Evolutionary conservation across 805 yeast species (phyloP).

Genomic region (Suhomyces canberraensis): DNA sequence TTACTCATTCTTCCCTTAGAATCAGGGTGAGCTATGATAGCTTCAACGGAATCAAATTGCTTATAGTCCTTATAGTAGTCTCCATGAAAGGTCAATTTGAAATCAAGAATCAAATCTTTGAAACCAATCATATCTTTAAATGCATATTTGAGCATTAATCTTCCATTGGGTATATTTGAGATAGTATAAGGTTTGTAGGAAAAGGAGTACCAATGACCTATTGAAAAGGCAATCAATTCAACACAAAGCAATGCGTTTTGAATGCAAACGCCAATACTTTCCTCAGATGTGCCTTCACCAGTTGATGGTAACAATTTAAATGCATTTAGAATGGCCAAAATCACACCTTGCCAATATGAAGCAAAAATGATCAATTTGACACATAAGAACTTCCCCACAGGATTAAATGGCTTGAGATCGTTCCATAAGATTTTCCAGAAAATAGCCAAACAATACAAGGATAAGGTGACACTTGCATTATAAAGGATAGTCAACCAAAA

Average conservation of each 20-base stretch:
- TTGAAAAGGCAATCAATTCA: constrained; percentile 81
- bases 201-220: constrained; percentile 87
- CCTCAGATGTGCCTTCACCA: constrained; percentile 16
- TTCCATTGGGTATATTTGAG: constrained; percentile 59
- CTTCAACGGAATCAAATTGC: constrained; percentile 78
- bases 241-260: constrained; percentile 79
- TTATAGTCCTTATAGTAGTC: constrained; percentile 70
- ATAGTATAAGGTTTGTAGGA: constrained; percentile 70
- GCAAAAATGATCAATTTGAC: constrained; percentile 94
- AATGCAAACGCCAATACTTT: constrained; percentile 53
- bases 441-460: constrained; percentile 79
- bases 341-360: constrained; percentile 93
- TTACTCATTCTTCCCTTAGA: constrained; percentile 62
- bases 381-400: constrained; percentile 89
- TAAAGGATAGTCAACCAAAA: constrained; percentile 68
- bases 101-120: constrained; percentile 78
- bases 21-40: constrained; percentile 64
- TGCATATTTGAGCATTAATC: constrained; percentile 62
- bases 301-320: constrained; percentile 41
- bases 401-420: constrained; percentile 76
- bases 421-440: constrained; percentile 89
- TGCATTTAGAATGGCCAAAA: constrained; percentile 52
- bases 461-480: constrained; percentile 75
- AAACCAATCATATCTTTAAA: constrained; percentile 71
- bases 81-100: constrained; percentile 66